Evolutionary conservation across 2,329 filamentous ascomycete genomes (phyloP), one percentile per base, ranked within the genome.

Genomic region (Akanthomyces dipterigenus): DNA sequence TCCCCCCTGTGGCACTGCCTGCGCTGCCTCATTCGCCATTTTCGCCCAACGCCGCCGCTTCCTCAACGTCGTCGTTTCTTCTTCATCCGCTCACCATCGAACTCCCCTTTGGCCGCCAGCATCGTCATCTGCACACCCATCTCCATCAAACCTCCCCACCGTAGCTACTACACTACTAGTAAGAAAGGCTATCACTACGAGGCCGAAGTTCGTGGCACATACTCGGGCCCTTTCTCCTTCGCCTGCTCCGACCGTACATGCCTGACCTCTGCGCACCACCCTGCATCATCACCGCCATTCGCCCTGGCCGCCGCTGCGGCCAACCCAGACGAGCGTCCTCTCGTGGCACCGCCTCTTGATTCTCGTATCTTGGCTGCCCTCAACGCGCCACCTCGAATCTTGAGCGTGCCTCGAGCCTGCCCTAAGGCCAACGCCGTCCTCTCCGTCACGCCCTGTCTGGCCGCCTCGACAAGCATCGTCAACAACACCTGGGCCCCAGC

Each of bases 161-260:
- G 26, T 9, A 40, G 45, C 46, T 48, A 22, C 56, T 22, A 26
- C 24, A 31, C 18, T 3, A 8, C 22, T n/a, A 51, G 7, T 11
- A 34, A 16, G 26, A 18, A 18, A 50, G 45, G 26, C 45, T n/a
- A n/a, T 11, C 31, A 42, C 24, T 12, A 20, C 18, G 50, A 40
- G 34, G 22, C 43, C 34, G 34, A 46, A 20, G 50, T 48, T 55
- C 31, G 50, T 55, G 28, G 50, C 22, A 48, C 50, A 24, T 43
- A 14, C 16, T 11, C 50, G 3, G 12, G 14, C 20, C 40, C 34
- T 18, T 20, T 36, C n/a, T 20, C 46, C 49, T 22, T 48, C 42
- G 22, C n/a, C 28, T 20, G 31, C 58, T 48, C 58, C 58, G 50
- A 61, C 58, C 58, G 50, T 49, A 61, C 31, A 61, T 49, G 58